These are phyloP conservation scores for Ananas comosus DNA, from an alignment of 176 grass and related monocot genomes.

Conservation along the genomic window DNA sequence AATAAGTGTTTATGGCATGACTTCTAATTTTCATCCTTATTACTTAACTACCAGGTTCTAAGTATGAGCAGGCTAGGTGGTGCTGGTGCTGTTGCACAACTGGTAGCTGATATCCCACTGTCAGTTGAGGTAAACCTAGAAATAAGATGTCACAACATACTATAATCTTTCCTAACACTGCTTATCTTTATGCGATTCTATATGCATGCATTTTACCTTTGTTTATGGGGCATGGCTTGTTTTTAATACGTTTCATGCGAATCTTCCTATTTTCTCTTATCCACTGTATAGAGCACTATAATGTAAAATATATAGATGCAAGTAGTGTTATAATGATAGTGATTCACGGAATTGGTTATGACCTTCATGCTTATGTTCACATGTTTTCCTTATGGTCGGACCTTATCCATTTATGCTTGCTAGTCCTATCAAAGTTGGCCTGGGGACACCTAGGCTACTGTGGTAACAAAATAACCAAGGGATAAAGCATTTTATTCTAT, in stretches of 20 bases:
- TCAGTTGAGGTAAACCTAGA: constrained; percentile 62
- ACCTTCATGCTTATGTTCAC: no score
- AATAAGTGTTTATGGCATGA: background rate
- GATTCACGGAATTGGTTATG: no score
- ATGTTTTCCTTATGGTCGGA: no score
- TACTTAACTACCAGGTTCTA: constrained; percentile 52
- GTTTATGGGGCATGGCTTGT: background rate
- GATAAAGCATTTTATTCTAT: no score
- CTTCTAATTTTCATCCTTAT: constrained; percentile 17
- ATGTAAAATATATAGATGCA: no score
- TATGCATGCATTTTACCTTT: background rate
- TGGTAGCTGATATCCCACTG: constrained; percentile 87
- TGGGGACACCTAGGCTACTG: no score
- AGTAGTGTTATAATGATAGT: no score
- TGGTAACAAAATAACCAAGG: no score
- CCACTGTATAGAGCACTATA: no score
- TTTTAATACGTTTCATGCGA: background rate
- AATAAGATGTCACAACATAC: background rate
- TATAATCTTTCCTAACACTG: background rate
- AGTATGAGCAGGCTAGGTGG: constrained; percentile 99
- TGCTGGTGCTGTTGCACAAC: constrained; percentile 90
- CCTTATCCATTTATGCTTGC: no score
- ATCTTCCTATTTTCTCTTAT: no score
- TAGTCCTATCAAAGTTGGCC: no score
- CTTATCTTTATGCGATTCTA: background rate